phyloP scores from a whole-genome alignment of 768 basidiomycete genomes.

The Leccinum rimulosum region DNA sequence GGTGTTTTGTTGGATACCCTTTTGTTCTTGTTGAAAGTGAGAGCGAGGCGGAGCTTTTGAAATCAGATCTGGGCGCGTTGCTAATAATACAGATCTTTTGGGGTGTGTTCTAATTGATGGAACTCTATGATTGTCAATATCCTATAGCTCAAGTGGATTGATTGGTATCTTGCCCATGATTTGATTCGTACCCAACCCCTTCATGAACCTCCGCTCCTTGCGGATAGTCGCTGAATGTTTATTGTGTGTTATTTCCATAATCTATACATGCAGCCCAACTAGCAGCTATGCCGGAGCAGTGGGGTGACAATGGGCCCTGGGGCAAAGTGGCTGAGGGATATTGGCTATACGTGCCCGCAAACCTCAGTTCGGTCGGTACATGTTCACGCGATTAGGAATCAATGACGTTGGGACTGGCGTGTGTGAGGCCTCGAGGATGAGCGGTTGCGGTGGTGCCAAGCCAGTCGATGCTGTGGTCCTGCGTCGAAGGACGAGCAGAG shows the following conservation, averaged over 20 bases:
- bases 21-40: neutral
- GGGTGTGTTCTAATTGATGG: neutral
- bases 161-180: neutral
- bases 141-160: neutral
- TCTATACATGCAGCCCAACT: neutral
- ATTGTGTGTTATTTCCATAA: neutral
- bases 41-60: neutral
- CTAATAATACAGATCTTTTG: neutral
- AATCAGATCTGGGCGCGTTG: neutral
- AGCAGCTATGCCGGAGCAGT: neutral
- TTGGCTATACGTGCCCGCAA: slow-evolving; percentile 19
- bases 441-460: neutral
- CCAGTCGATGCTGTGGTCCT: neutral
- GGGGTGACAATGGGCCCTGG: slow-evolving; percentile 14
- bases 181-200: neutral
- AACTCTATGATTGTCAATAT: neutral
- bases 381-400: neutral
- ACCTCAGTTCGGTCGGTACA: neutral
- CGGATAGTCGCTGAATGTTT: neutral
- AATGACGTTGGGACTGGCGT: neutral
- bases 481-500: neutral
- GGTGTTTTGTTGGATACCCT: neutral
- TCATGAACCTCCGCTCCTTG: neutral
- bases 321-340: slow-evolving; percentile 12
- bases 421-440: neutral